Percentiles rank a stretch among this genome's conserved stretches.
These are phyloP conservation scores for Bimuria novae-zelandiae DNA, from an alignment of 2,329 filamentous ascomycete genomes.

Conservation along the genomic window DNA sequence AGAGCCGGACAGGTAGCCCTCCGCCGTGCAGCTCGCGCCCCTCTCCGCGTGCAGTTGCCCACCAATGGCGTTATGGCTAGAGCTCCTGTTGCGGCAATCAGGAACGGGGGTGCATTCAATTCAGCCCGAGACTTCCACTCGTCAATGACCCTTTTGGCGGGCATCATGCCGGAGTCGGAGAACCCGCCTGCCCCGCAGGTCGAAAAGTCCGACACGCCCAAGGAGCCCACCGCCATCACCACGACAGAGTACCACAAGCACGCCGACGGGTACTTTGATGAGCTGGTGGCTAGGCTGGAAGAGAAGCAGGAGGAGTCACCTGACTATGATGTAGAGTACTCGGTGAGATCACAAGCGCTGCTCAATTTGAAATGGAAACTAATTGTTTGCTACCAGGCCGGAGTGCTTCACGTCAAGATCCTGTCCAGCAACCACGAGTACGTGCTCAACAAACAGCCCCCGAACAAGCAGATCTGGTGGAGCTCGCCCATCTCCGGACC, in stretches of 20 bases:
- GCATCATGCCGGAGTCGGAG: conserved; percentile 53
- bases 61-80: conserved; percentile 34
- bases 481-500: conserved; percentile 89
- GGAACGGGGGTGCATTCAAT: too few relatives aligned
- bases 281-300: conserved; percentile 67
- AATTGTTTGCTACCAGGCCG: conserved; percentile 63
- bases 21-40: conserved; percentile 28
- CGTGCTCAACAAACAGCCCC: conserved; percentile 97
- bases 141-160: conserved; percentile 28
- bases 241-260: conserved; percentile 76
- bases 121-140: conserved; percentile 31
- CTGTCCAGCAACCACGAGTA: conserved; percentile 73
- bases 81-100: conserved; percentile 13
- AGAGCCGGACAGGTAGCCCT: conserved; percentile 25
- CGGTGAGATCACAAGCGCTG: conserved; percentile 61
- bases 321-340: conserved; percentile 86
- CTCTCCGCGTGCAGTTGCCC: conserved; percentile 24
- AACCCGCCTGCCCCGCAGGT: conserved; percentile 45
- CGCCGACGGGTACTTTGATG: conserved; percentile 74
- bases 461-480: conserved; percentile 97
- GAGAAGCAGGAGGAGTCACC: conserved; percentile 71
- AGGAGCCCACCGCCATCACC: conserved; percentile 66
- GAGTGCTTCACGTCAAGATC: conserved; percentile 78
- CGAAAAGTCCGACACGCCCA: conserved; percentile 44
- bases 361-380: neutral